Conservation (phyloP, 495 filamentous ascomycete genomes). For the Sporormia fimetaria region DNA sequence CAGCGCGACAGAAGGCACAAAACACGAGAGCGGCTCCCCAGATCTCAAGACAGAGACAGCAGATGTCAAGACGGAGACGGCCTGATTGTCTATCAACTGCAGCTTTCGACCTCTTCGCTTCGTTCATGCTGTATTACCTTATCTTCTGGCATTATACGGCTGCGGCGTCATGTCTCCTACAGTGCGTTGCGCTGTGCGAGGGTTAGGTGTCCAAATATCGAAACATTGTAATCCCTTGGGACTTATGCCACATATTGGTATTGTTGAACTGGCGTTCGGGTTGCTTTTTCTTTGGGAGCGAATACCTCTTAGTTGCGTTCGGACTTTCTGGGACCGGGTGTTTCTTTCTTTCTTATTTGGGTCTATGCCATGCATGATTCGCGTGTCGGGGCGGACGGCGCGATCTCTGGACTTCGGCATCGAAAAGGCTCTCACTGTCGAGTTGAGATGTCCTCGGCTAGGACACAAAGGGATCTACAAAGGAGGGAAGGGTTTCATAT, state of each 20-base stretch:
- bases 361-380: conserved; percentile 15
- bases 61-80: conserved; percentile 26
- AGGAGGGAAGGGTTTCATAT: too few relatives aligned
- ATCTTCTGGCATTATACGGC: too few relatives aligned
- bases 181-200: not conserved
- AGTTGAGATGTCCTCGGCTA: too few relatives aligned
- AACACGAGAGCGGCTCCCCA: conserved; percentile 32
- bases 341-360: conserved; percentile 6
- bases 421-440: too few relatives aligned
- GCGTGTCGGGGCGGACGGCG: conserved; percentile 21
- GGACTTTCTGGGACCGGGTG: not conserved
- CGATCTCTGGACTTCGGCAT: too few relatives aligned
- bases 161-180: not conserved
- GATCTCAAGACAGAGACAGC: conserved; percentile 21
- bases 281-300: conserved; percentile 18
- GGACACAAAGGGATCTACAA: too few relatives aligned
- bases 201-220: not conserved
- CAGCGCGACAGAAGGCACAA: conserved; percentile 24
- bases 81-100: conserved; percentile 6
- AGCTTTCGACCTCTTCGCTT: conserved; percentile 9
- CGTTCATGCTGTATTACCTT: conserved; percentile 21
- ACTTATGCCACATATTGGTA: not conserved
- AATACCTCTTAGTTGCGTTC: conserved; percentile 23
- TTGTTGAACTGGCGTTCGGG: conserved; percentile 2
- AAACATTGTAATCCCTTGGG: not conserved